A percentile compares a stretch with the other conserved stretches of the same genome.
Evolutionary conservation across 2,329 filamentous ascomycete genomes (phyloP).

Genomic region (Aspergillus alliaceus): DNA sequence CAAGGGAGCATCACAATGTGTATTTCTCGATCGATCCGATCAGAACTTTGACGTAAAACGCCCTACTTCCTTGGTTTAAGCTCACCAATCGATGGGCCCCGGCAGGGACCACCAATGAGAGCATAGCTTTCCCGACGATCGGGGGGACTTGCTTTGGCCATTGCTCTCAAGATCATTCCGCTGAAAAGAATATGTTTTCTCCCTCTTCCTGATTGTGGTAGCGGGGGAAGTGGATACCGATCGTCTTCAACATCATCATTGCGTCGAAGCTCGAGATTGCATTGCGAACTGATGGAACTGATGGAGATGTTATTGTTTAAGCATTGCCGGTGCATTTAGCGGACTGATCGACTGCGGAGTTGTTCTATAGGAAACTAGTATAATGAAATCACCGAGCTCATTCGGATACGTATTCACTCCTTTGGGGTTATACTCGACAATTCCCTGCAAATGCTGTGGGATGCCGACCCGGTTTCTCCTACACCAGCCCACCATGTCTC

Average conservation of each 20-base stretch:
- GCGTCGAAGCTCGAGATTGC: neutral
- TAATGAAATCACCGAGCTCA: neutral
- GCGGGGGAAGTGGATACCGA: neutral
- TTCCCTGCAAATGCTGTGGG: too few species aligned
- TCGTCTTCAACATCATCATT: neutral
- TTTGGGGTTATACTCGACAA: too few species aligned
- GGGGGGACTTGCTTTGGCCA: too few species aligned
- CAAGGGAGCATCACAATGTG: too few species aligned
- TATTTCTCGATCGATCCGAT: neutral
- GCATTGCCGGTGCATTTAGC: neutral
- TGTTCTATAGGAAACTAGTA: neutral
- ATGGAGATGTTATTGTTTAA: too few species aligned
- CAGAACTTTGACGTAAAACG: neutral
- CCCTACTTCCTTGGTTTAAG: neutral
- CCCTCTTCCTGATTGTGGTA: neutral
- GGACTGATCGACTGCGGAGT: neutral
- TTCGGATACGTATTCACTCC: neutral
- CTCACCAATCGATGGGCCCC: neutral
- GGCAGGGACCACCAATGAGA: neutral
- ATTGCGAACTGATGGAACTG: too few species aligned
- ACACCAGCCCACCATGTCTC: too few species aligned
- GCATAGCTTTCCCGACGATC: neutral
- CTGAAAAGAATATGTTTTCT: too few species aligned
- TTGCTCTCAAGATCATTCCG: too few species aligned
- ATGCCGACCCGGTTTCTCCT: too few species aligned